Evolutionary conservation across 2,329 filamentous ascomycete species (phyloP).

Genomic region (Diaporthe sp.): DNA sequence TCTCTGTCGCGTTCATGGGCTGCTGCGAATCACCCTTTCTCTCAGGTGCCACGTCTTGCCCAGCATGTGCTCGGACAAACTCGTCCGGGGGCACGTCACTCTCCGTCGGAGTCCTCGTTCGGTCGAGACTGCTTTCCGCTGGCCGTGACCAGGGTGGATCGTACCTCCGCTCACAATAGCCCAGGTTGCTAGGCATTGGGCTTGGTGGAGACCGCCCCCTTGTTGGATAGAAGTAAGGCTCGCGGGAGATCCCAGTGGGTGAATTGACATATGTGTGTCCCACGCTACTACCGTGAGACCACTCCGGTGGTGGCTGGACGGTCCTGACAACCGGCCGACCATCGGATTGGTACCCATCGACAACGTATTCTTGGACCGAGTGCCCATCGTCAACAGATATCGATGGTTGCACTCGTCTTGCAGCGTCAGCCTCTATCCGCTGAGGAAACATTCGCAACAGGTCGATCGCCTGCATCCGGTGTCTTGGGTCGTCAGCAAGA

Average conservation of each 20-base stretch:
- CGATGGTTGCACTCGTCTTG: conserved; percentile 49
- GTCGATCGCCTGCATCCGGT: conserved; percentile 79
- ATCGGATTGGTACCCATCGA: conserved; percentile 52
- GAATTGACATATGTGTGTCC: conserved; percentile 55
- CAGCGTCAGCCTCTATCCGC: conserved; percentile 46
- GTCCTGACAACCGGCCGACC: conserved; percentile 56
- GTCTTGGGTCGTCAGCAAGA: conserved; percentile 79
- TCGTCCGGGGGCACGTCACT: conserved; percentile 54
- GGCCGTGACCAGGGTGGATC: conserved; percentile 45
- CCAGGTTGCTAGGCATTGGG: conserved; percentile 61
- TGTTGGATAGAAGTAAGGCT: conserved; percentile 61
- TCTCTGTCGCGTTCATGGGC: background rate
- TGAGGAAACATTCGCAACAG: conserved; percentile 79
- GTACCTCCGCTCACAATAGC: conserved; percentile 51
- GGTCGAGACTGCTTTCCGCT: conserved; percentile 26
- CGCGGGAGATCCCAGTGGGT: conserved; percentile 54
- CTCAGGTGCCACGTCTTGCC: background rate
- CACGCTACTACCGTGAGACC: conserved; percentile 55
- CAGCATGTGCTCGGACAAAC: background rate
- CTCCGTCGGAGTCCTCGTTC: conserved; percentile 54
- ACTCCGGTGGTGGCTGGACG: conserved; percentile 59
- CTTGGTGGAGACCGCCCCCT: conserved; percentile 69
- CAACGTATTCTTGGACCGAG: conserved; percentile 56
- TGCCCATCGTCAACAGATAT: conserved; percentile 58
- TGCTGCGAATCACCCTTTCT: background rate